Conservation (phyloP, 208 protist species). For the Wallacemonas sp. region DNA sequence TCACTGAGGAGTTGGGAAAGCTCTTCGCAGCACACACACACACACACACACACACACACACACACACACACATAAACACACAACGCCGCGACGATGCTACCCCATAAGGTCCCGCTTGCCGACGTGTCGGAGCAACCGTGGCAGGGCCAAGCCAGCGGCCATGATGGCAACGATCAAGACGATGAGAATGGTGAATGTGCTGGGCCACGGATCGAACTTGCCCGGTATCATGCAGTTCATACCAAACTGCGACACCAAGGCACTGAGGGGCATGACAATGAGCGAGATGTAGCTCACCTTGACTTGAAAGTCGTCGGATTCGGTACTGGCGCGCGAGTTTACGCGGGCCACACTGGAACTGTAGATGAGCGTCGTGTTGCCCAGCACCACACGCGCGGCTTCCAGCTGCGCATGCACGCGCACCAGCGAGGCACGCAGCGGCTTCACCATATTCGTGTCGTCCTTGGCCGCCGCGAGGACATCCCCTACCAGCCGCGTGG, state of each 20-base stretch:
- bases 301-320: conserved; percentile 54
- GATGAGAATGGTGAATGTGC: conserved; percentile 1
- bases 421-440: conserved; percentile 19
- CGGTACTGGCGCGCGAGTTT: conserved; percentile 46
- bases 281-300: conserved; percentile 49
- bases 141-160: not conserved
- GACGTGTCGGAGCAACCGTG: not conserved
- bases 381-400: conserved; percentile 42
- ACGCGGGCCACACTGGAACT: conserved; percentile 40
- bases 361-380: conserved; percentile 73
- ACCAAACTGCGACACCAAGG: conserved; percentile 64
- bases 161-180: not conserved
- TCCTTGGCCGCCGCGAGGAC: not conserved
- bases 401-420: conserved; percentile 31
- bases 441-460: conserved; percentile 24
- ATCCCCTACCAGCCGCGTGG: not conserved
- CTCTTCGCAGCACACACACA: no score
- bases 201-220: not conserved
- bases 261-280: conserved; percentile 49
- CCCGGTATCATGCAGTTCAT: conserved; percentile 66
- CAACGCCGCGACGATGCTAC: no score
- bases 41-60: no score
- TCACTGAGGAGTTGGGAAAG: no score
- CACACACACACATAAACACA: no score
- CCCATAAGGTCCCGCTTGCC: not conserved